phyloP scores from a whole-genome alignment of 176 grass and related monocot genomes.

The Juncus inflexus region DNA sequence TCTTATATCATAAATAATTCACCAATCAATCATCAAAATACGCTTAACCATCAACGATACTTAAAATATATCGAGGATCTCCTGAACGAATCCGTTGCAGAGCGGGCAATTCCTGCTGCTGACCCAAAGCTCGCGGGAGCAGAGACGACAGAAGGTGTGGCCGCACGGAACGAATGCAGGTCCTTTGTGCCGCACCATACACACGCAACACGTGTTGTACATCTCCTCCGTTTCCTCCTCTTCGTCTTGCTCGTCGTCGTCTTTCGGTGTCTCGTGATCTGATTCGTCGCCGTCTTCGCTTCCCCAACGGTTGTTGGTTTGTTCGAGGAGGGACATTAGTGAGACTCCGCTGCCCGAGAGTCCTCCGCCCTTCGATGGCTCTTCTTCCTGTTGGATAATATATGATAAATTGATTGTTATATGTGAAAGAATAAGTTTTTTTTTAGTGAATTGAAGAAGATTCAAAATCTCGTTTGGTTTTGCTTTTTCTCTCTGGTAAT shows the following conservation, averaged over 20 bases:
- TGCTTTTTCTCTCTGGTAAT: too few relatives aligned
- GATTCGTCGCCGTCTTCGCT: neutral
- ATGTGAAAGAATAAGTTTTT: too few relatives aligned
- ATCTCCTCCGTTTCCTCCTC: slow-evolving; percentile 31
- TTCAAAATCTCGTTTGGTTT: too few relatives aligned
- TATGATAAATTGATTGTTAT: too few relatives aligned
- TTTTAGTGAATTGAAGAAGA: too few relatives aligned
- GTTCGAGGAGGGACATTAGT: slow-evolving; percentile 65
- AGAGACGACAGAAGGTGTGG: slow-evolving; percentile 83
- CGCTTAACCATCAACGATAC: too few relatives aligned
- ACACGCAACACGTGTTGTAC: slow-evolving; percentile 71
- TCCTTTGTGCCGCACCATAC: slow-evolving; percentile 82
- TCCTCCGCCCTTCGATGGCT: slow-evolving; percentile 4
- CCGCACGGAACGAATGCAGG: slow-evolving; percentile 77
- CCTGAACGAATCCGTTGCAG: slow-evolving; percentile 81
- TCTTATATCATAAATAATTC: too few relatives aligned
- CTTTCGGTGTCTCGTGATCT: neutral
- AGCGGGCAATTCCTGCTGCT: slow-evolving; percentile 69
- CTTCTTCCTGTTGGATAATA: neutral
- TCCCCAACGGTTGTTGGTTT: slow-evolving; percentile 60
- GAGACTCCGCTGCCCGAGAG: slow-evolving; percentile 30
- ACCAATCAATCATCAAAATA: too few relatives aligned
- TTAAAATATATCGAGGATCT: slow-evolving; percentile 71
- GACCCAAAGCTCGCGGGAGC: slow-evolving; percentile 75
- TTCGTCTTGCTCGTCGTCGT: slow-evolving; percentile 20